Base-by-base conservation (phyloP, 192 early-diverging fungal species). In the Rhizoclosmatium globosum region DNA sequence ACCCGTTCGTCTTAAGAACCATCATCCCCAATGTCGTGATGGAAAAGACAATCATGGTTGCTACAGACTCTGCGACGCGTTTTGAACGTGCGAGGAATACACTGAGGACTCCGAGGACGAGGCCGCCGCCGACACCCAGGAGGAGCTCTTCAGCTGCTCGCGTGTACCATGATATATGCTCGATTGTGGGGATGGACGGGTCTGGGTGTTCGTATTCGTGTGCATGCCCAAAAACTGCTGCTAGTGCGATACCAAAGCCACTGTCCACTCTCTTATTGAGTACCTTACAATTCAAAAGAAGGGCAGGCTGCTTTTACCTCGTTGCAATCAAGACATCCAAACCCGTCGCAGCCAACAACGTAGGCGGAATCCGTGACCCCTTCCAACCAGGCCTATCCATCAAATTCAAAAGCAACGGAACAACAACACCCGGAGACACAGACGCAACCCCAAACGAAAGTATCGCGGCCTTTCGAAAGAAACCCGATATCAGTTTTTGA, bases 401-500 rank as follows among this genome's bases (percentile, higher is more conserved):
- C 43, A 79, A 60, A 41, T 80, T 80, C 2, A 85, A 50, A 3
- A 85, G 62, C 23, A 85, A 68, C 2, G 84, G 84, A 3, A 85
- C 84, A 38, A 85, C 84, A 17, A 85, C 84, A 9, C 78, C 79
- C 79, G 84, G 84, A 17, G 73, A 77, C 3, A 85, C 82, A 38
- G 71, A 74, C 58, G 81, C 73, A 50, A 81, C 81, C 17, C 84
- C 84, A 78, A 85, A 85, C 4, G 79, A 69, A 19, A 85, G 68
- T 94, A 80, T 99, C 97, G 47, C 92, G 89, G 9, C 94, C 84
- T 82, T 17, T 2, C 73, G 38, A 68, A 70, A n/a, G 15, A 45
- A 0, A 74, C 7, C 17, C 9, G 15, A 38, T 23, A 74, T 39
- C 19, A 67, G 21, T 41, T 43, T 71, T 21, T 39, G 42, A 48